These are phyloP conservation scores for Rhizophora apiculata DNA, from an alignment of 345 rosid species.

Conservation along the genomic window DNA sequence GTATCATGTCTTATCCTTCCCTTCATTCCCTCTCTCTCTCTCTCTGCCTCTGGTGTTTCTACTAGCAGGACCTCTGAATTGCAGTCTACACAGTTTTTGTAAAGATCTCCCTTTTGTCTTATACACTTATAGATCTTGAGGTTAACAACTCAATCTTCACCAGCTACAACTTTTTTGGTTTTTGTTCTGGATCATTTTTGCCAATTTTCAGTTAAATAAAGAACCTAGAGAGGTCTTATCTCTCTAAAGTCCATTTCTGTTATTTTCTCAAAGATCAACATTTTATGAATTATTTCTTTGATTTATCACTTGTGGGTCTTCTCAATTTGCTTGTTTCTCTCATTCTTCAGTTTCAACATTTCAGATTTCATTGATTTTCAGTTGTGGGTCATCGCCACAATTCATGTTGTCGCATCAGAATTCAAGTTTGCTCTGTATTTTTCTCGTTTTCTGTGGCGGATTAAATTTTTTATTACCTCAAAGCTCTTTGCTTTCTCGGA, in stretches of 20 bases:
- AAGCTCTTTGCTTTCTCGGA: neutral
- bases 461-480: neutral
- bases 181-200: neutral
- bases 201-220: neutral
- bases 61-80: neutral
- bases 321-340: neutral
- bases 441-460: neutral
- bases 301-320: conserved; percentile 14
- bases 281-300: neutral
- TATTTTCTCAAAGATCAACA: neutral
- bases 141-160: neutral
- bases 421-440: neutral
- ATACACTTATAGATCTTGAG: conserved; percentile 11
- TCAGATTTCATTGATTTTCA: neutral
- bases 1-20: conserved; percentile 6
- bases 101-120: neutral
- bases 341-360: neutral
- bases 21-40: neutral
- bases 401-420: neutral
- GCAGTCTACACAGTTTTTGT: neutral
- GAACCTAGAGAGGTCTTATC: neutral
- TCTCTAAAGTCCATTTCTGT: neutral
- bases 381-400: conserved; percentile 7
- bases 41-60: neutral
- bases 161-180: neutral